Evolutionary conservation across 306 rosid genomes (phyloP).

Genomic region (Mimosa pudica): DNA sequence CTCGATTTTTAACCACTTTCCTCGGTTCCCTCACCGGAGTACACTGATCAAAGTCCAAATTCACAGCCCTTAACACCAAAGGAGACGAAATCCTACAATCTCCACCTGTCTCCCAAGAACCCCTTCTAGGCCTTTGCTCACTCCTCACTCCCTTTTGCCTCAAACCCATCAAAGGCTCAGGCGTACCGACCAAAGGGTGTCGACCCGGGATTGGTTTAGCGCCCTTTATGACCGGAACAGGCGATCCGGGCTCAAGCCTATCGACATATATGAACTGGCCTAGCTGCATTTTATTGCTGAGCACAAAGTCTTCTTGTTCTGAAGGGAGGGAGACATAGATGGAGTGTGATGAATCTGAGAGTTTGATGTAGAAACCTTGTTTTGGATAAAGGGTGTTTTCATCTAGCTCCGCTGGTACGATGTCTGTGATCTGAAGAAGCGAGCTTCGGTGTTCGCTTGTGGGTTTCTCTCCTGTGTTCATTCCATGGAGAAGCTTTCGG

Average conservation of each 20-base stretch:
- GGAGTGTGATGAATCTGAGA: conserved; percentile 88
- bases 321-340: conserved; percentile 79
- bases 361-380: conserved; percentile 83
- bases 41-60: conserved; percentile 81
- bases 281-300: conserved; percentile 85
- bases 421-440: conserved; percentile 84
- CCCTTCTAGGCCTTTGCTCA: conserved; percentile 58
- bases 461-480: conserved; percentile 67
- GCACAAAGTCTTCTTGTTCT: conserved; percentile 76
- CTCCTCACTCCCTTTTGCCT: conserved; percentile 53
- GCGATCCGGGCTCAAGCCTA: conserved; percentile 78
- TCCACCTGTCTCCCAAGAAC: conserved; percentile 76
- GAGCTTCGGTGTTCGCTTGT: conserved; percentile 85
- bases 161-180: conserved; percentile 79
- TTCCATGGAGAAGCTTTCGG: conserved; percentile 70
- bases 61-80: conserved; percentile 60
- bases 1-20: conserved; percentile 34
- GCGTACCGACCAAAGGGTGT: conserved; percentile 82
- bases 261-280: conserved; percentile 92
- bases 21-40: conserved; percentile 60
- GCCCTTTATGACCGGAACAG: conserved; percentile 72
- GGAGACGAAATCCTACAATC: conserved; percentile 56
- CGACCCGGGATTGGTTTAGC: conserved; percentile 87
- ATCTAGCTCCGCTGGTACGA: conserved; percentile 88
- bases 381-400: conserved; percentile 74